Evolutionary conservation across 129 eudicot species (phyloP).

Genomic region (Artemisia argyi): DNA sequence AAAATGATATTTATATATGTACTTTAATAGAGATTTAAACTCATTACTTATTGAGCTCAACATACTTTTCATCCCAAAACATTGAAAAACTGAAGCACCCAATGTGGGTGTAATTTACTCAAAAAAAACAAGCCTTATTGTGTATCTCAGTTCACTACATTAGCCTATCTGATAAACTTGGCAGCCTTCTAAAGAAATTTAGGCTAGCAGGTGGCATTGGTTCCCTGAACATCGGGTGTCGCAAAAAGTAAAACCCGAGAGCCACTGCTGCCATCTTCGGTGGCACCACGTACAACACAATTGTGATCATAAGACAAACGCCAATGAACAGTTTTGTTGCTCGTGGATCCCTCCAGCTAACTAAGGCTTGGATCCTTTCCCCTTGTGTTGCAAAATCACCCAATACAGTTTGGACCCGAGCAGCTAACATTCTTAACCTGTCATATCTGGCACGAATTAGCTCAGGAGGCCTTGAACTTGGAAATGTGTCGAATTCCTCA

Average conservation of each 20-base stretch:
- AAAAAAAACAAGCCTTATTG: conserved; percentile 23
- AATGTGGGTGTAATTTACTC: conserved; percentile 28
- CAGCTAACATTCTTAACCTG: conserved; percentile 81
- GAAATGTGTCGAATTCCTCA: conserved; percentile 91
- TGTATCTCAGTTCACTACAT: conserved; percentile 45
- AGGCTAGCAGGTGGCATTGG: conserved; percentile 97
- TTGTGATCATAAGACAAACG: conserved; percentile 74
- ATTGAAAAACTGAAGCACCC: conserved; percentile 36
- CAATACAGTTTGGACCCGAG: conserved; percentile 90
- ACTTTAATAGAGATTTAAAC: no score
- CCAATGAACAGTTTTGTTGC: conserved; percentile 92
- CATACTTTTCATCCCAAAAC: conserved; percentile 28
- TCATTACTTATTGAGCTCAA: conserved; percentile 19
- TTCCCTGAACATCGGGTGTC: conserved; percentile 99
- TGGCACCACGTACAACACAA: conserved; percentile 76
- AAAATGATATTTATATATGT: no score
- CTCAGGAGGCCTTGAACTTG: conserved; percentile 94
- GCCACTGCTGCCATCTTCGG: conserved; percentile 99
- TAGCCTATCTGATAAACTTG: conserved; percentile 91
- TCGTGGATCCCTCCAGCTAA: conserved; percentile 98
- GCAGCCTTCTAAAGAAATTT: conserved; percentile 95
- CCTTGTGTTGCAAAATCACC: conserved; percentile 99
- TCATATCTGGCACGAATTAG: conserved; percentile 73
- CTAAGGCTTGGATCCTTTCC: conserved; percentile 91
- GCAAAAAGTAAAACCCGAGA: conserved; percentile 86